Percentiles rank a stretch among this genome's conserved stretches.
phyloP scores from a whole-genome alignment of 257 asterid species.

The Ilex aquifolium region DNA sequence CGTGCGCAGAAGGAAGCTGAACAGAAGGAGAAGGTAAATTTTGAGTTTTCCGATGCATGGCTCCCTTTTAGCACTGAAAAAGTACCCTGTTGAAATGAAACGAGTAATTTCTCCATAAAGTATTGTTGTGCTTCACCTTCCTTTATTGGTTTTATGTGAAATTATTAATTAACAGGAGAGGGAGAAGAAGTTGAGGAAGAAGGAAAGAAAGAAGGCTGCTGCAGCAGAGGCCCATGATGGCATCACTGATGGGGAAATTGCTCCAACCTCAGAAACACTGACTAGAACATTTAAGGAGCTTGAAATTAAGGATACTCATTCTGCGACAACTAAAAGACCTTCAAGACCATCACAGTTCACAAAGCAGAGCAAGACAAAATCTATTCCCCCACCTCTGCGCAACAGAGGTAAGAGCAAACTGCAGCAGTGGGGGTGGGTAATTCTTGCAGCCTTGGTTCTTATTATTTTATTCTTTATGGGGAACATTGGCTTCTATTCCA shows the following conservation, averaged over 20 bases:
- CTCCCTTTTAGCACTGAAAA: background rate
- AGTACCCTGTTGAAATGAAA: background rate
- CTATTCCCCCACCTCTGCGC: constrained; percentile 82
- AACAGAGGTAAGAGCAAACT: constrained; percentile 57
- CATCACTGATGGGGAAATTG: constrained; percentile 32
- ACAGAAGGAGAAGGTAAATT: constrained; percentile 71
- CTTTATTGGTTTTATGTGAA: too few relatives aligned
- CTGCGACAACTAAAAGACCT: constrained; percentile 29
- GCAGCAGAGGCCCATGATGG: constrained; percentile 32
- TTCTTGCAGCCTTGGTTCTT: constrained; percentile 34
- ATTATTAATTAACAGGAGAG: constrained; percentile 46
- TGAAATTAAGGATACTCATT: constrained; percentile 34
- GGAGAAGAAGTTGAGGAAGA: constrained; percentile 86
- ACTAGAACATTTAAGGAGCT: constrained; percentile 36
- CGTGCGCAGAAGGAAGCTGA: constrained; percentile 84
- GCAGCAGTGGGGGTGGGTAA: constrained; percentile 88
- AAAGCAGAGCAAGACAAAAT: constrained; percentile 56
- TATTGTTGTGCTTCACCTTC: background rate
- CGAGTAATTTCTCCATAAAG: background rate
- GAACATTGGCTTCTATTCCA: constrained; percentile 59
- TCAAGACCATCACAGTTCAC: constrained; percentile 32
- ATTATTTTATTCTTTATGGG: constrained; percentile 65
- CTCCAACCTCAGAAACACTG: constrained; percentile 34
- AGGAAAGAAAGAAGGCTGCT: constrained; percentile 64
- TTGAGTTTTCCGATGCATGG: background rate